A percentile compares a stretch with the other conserved stretches of the same genome.
Conservation (phyloP, 1,284 basidiomycete genomes). For the Naganishia sp. region DNA sequence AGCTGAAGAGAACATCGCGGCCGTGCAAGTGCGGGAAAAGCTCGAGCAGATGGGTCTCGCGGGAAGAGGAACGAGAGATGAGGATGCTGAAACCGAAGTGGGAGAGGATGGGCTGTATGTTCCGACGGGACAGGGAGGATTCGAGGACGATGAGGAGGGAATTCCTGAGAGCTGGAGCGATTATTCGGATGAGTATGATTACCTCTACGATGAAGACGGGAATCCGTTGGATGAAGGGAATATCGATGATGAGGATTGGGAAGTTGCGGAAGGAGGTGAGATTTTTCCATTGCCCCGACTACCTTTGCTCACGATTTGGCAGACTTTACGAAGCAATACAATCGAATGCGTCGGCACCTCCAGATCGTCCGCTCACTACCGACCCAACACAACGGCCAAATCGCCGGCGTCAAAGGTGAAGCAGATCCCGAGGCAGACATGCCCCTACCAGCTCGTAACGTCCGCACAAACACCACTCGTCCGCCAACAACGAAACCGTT, state of each 20-base stretch:
- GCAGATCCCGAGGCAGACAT: conserved; percentile 36
- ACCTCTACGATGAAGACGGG: conserved; percentile 38
- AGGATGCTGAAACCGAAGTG: conserved; percentile 14
- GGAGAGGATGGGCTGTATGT: conserved; percentile 21
- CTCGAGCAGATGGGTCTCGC: conserved; percentile 9
- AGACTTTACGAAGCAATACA: conserved; percentile 98
- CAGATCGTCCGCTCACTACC: conserved; percentile 39
- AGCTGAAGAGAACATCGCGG: conserved; percentile 25
- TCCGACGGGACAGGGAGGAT: conserved; percentile 6
- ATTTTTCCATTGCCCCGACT: conserved; percentile 1
- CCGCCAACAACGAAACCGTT: not conserved
- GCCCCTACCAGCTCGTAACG: conserved; percentile 42
- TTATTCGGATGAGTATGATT: conserved; percentile 34
- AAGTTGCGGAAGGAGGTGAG: conserved; percentile 66
- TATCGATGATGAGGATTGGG: conserved; percentile 89
- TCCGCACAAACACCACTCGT: conserved; percentile 9
- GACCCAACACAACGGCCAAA: conserved; percentile 18
- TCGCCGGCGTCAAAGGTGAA: conserved; percentile 36
- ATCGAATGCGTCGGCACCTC: conserved; percentile 77
- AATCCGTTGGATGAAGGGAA: conserved; percentile 54
- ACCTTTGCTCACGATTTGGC: conserved; percentile 35
- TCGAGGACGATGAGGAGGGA: conserved; percentile 23
- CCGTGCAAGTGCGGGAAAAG: conserved; percentile 23
- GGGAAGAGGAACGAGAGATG: not conserved
- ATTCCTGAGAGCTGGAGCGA: conserved; percentile 25